Evolutionary conservation across 352 stramenopile species (phyloP).

Genomic region (Lagenidium giganteum): DNA sequence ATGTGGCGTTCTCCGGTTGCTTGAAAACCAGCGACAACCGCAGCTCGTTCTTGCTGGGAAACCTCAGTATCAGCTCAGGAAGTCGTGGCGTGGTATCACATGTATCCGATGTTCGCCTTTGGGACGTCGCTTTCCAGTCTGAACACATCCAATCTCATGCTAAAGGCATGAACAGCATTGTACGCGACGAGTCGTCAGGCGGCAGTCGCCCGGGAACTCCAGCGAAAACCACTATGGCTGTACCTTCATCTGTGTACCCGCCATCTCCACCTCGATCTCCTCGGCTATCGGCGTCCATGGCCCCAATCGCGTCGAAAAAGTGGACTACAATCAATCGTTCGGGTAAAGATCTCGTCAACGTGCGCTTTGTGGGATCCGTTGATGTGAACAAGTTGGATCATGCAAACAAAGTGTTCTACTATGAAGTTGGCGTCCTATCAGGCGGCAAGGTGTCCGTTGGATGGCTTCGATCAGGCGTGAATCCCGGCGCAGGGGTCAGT

Average conservation of each 20-base stretch:
- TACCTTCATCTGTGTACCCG: slow-evolving; percentile 15
- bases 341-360: slow-evolving; percentile 27
- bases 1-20: slow-evolving; percentile 6
- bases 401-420: slow-evolving; percentile 29
- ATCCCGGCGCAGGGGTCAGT: background rate
- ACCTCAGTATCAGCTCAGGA: no score
- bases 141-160: slow-evolving; percentile 54
- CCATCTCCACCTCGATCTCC: slow-evolving; percentile 27
- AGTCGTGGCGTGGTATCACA: no score
- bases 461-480: slow-evolving; percentile 26
- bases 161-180: slow-evolving; percentile 34
- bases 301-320: slow-evolving; percentile 28
- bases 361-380: no score
- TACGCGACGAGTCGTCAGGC: slow-evolving; percentile 5
- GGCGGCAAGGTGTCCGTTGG: slow-evolving; percentile 47
- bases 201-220: slow-evolving; percentile 17
- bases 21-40: no score
- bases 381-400: no score
- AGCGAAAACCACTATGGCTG: slow-evolving; percentile 4
- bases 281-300: slow-evolving; percentile 15
- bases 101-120: slow-evolving; percentile 54
- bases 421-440: slow-evolving; percentile 43
- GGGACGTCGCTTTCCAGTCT: slow-evolving; percentile 46
- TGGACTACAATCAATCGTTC: slow-evolving; percentile 58
- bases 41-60: no score